Evolutionary conservation across 441 rosid species (phyloP), one percentile per base, ranked within the genome.

Genomic region (Jatropha multifida): DNA sequence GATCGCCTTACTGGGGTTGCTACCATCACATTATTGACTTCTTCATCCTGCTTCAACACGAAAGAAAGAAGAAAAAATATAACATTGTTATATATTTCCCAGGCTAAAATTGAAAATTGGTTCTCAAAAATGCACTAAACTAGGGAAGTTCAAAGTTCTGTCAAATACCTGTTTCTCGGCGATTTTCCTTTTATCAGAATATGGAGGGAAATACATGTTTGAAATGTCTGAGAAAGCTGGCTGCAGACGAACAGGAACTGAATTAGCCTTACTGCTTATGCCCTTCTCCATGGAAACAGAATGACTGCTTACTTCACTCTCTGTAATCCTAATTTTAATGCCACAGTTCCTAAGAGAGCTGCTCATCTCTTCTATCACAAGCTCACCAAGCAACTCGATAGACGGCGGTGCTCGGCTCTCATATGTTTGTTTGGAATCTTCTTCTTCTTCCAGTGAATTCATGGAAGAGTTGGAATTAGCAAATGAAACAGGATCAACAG

Each of bases 311-410:
- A 76, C 84, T 65, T 82, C 81, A 68, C 41, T 78, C 52, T 81
- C 85, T 14, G 48, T 60, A 51, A 56, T 67, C 58, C 70, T 61
- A 81, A 65, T 64, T 76, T 76, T 74, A 73, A 70, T 26, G 15
- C 68, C 70, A 73, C 70, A 26, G 42, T 73, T 80, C 73, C 77
- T 75, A 26, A 64, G 49, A 51, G 83, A 78, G 68, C 72, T 79
- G 68, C 85, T 74, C 48, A 83, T 78, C 74, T 67, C 84, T 62
- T 61, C 78, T n/a, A 86, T 80, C 26, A n/a, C 83, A 72, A 88
- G 83, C 71, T 88, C 91, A 20, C 86, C 80, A 9, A 88, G 86
- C 78, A 88, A 77, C 82, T 85, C 83, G 38, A 82, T 65, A 11
- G 77, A 32, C 32, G 32, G 70, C 14, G 86, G 90, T 32, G 81